Conservation (phyloP, 116 monocot species). For the Posidonia oceanica region DNA sequence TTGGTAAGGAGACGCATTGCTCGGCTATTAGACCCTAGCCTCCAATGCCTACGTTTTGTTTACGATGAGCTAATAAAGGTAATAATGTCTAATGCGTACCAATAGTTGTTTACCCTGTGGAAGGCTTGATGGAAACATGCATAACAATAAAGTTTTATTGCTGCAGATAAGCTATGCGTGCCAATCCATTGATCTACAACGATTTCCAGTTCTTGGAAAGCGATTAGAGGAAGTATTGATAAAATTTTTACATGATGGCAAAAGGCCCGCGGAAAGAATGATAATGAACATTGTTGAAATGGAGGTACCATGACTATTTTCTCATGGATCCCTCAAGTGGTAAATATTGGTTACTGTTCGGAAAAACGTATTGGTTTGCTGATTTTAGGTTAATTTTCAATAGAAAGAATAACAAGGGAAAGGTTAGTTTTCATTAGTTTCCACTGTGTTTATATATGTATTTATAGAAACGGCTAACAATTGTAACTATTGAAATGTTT, state of each 20-base stretch:
- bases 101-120: not conserved
- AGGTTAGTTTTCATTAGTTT: too few relatives aligned
- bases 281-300: slow-evolving; percentile 81
- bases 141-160: not conserved
- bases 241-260: slow-evolving; percentile 73
- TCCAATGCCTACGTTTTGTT: slow-evolving; percentile 67
- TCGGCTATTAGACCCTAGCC: slow-evolving; percentile 71
- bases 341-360: too few relatives aligned
- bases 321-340: too few relatives aligned
- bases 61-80: slow-evolving; percentile 87
- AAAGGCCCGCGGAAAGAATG: slow-evolving; percentile 82
- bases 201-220: slow-evolving; percentile 58
- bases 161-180: slow-evolving; percentile 67
- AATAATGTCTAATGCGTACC: not conserved
- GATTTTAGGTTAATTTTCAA: too few relatives aligned
- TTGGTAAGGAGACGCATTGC: slow-evolving; percentile 64
- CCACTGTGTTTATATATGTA: too few relatives aligned
- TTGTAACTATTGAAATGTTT: too few relatives aligned
- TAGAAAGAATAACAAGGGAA: too few relatives aligned
- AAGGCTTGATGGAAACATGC: not conserved
- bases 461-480: too few relatives aligned
- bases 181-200: slow-evolving; percentile 39
- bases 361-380: too few relatives aligned
- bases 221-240: slow-evolving; percentile 56
- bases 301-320: slow-evolving; percentile 44